A percentile compares a stretch with the other conserved stretches of the same genome.
Conservation (phyloP, 2,329 filamentous ascomycete genomes). For the Macrophomina tecta region DNA sequence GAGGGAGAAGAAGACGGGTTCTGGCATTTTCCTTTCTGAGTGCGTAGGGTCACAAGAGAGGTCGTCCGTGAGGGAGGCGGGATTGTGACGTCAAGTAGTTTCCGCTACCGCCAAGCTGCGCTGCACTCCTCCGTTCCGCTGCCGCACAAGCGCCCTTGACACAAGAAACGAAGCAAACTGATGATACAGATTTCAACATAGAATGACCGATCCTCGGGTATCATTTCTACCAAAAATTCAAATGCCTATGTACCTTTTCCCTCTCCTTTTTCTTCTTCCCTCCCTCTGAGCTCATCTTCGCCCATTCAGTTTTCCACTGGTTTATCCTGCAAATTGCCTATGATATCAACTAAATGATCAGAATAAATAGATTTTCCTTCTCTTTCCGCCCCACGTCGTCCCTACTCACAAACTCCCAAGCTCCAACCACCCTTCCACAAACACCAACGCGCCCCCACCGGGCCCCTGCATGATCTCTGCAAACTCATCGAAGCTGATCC, state of each 20-base stretch:
- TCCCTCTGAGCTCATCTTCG: neutral
- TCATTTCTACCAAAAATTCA: conserved; percentile 19
- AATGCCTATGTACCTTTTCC: conserved; percentile 1
- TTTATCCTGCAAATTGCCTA: neutral
- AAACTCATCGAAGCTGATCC: conserved; percentile 80
- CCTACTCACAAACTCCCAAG: conserved; percentile 21
- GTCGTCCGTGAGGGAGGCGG: neutral
- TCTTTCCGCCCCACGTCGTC: neutral
- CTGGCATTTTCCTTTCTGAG: neutral
- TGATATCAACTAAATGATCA: neutral
- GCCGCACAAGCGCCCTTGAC: neutral
- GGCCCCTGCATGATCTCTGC: conserved; percentile 50
- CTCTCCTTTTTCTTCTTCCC: neutral
- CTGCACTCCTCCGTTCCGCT: neutral
- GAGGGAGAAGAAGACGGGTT: neutral
- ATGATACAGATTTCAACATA: neutral
- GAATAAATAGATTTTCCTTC: neutral
- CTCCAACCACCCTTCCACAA: conserved; percentile 28
- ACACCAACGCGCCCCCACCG: conserved; percentile 8
- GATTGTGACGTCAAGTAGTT: neutral
- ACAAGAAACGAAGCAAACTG: too few species aligned
- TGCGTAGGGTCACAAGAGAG: neutral
- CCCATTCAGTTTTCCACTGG: too few species aligned
- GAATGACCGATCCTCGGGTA: conserved; percentile 23
- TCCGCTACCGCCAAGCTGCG: neutral